Evolutionary conservation across 2,329 filamentous ascomycete genomes (phyloP).

Genomic region (Fusarium sambucinum): DNA sequence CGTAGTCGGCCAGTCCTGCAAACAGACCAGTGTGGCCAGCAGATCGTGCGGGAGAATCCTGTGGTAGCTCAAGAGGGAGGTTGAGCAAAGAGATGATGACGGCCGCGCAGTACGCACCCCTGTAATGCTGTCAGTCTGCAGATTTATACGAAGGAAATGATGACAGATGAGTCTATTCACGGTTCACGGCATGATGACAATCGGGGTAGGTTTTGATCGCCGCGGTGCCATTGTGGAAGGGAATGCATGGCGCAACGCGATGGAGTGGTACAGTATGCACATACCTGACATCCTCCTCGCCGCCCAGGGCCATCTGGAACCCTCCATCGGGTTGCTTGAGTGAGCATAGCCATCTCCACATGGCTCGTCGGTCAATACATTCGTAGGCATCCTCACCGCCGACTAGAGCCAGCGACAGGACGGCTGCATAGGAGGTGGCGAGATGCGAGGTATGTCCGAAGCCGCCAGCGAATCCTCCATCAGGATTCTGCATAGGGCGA

Average conservation of each 20-base stretch:
- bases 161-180: slow-evolving; percentile 8
- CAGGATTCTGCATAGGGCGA: slow-evolving; percentile 81
- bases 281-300: slow-evolving; percentile 92
- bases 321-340: slow-evolving; percentile 90
- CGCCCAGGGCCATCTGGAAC: slow-evolving; percentile 87
- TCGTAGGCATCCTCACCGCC: slow-evolving; percentile 80
- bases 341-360: slow-evolving; percentile 91
- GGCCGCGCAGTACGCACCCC: slow-evolving; percentile 92
- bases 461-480: slow-evolving; percentile 93
- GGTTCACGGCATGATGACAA: slow-evolving; percentile 18
- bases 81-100: slow-evolving; percentile 86
- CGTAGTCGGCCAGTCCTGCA: slow-evolving; percentile 81
- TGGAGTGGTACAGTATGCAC: slow-evolving; percentile 45
- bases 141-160: slow-evolving; percentile 3
- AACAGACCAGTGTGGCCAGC: slow-evolving; percentile 74
- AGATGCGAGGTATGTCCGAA: slow-evolving; percentile 90
- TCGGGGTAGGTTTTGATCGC: slow-evolving; percentile 35
- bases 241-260: not conserved
- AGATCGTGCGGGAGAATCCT: slow-evolving; percentile 75
- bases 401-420: slow-evolving; percentile 82
- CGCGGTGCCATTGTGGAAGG: slow-evolving; percentile 13
- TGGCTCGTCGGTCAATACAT: slow-evolving; percentile 80
- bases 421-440: slow-evolving; percentile 86
- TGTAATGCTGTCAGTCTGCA: slow-evolving; percentile 51
- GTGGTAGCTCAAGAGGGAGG: slow-evolving; percentile 82